Conservation (phyloP, 2,329 filamentous ascomycete genomes). For the Penicillium paneum region DNA sequence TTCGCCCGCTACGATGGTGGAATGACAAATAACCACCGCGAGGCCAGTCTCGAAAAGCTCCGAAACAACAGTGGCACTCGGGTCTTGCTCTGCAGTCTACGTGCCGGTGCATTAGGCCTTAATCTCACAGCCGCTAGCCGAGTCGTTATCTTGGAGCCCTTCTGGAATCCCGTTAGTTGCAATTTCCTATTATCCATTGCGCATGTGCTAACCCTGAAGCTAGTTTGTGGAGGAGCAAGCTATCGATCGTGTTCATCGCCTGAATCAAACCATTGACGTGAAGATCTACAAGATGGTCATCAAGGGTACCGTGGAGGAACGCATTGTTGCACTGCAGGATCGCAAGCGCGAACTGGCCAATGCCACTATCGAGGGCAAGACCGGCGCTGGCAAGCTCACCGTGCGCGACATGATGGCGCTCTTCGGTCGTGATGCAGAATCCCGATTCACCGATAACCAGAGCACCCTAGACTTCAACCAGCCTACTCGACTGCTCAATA, state of each 20-base stretch:
- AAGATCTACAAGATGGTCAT: slow-evolving; percentile 94
- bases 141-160: slow-evolving; percentile 93
- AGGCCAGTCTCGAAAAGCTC: slow-evolving; percentile 75
- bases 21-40: slow-evolving; percentile 90
- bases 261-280: slow-evolving; percentile 93
- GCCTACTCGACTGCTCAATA: slow-evolving; percentile 30
- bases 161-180: slow-evolving; percentile 83
- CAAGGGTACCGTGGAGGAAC: slow-evolving; percentile 80
- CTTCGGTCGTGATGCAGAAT: slow-evolving; percentile 69
- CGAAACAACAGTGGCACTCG: slow-evolving; percentile 72
- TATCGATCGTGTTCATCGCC: slow-evolving; percentile 96
- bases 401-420: slow-evolving; percentile 91
- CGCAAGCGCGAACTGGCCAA: slow-evolving; percentile 91
- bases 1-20: slow-evolving; percentile 90
- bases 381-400: slow-evolving; percentile 76
- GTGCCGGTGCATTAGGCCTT: slow-evolving; percentile 87
- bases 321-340: slow-evolving; percentile 90
- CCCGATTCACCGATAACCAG: slow-evolving; percentile 41
- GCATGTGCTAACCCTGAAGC: slow-evolving; percentile 14
- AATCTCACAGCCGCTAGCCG: slow-evolving; percentile 92
- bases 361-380: slow-evolving; percentile 78
- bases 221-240: slow-evolving; percentile 97
- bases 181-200: slow-evolving; percentile 9
- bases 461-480: slow-evolving; percentile 40
- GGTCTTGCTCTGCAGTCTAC: slow-evolving; percentile 86